Evolutionary conservation across 768 basidiomycete species (phyloP).

Genomic region (Leccinum sublutescens): DNA sequence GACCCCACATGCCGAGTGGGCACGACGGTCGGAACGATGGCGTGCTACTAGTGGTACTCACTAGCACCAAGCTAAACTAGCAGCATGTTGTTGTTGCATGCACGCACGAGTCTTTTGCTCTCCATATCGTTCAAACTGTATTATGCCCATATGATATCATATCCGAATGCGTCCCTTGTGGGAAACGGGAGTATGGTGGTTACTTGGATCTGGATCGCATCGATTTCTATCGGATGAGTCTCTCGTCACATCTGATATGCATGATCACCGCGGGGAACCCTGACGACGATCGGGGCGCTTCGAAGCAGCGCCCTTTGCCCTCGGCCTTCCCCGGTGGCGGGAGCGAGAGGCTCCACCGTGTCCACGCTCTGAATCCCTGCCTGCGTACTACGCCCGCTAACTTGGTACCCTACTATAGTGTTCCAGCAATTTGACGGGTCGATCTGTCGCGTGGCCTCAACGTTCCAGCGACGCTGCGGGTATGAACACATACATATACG

Average conservation of each 20-base stretch:
- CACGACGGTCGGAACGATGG: not conserved
- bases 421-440: not conserved
- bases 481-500: not conserved
- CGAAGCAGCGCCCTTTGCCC: not conserved
- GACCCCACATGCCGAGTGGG: not conserved
- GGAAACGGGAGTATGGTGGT: not conserved
- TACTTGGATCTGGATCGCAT: not conserved
- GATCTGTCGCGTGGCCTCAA: not conserved
- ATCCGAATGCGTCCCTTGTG: not conserved
- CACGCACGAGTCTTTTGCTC: not conserved
- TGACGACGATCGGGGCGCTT: not conserved
- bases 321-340: not conserved
- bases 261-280: not conserved
- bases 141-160: not conserved
- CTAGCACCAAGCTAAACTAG: not conserved
- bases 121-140: not conserved
- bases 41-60: not conserved
- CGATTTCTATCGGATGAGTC: not conserved
- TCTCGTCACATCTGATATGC: not conserved
- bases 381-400: not conserved
- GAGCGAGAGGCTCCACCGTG: not conserved
- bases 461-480: not conserved
- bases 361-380: not conserved
- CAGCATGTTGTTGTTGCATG: not conserved
- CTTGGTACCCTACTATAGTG: not conserved